Base-by-base conservation (phyloP, 495 filamentous ascomycete species). In the Platismatia glauca region DNA sequence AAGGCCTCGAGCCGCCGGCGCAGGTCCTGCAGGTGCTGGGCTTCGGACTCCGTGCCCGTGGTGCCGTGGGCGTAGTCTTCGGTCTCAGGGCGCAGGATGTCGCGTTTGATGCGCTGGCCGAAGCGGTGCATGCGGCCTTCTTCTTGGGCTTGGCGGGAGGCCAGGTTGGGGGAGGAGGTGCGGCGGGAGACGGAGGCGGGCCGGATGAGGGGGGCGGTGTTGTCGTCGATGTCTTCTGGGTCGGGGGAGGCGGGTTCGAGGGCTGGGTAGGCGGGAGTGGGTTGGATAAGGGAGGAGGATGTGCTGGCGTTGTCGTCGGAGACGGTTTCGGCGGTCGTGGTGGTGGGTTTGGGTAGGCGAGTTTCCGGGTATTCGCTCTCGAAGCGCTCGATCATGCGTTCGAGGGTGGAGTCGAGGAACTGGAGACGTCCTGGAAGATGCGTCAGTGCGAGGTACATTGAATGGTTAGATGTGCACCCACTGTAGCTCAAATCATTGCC, bases 321-420 rank as follows among this genome's bases (percentile, higher is more conserved):
- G 50, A 79, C 69, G 65, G 56, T 41, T 22, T 61, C 24, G 46
- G 60, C 20, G 13, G 52, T n/a, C 4, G 43, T 66, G 62, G 33
- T 57, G 56, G 55, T 50, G 41, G 61, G 41, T 44, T 63, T 63
- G 12, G 55, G 64, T 18, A 91, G 73, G 18, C 90, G 84, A 2
- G 87, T 93, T 70, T 97, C 94, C 15, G 94, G 94, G 69, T 90
- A 98, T 74, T 96, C 92, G 68, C 93, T 86, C 70, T 97, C 94
- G 65, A 98, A 98, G 24, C 94, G 89, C 69, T 88, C 83, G 70
- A 97, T 96, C 76, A 98, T 96, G 65, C 84, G 84, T 64, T 89
- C 82, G 9, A 98, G 82, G 2, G 94, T 97, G 58, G 88, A 79
- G 68, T 96, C 92, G 35, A 98, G 82, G 80, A 96, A 96, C 55